A percentile compares a stretch with the other conserved stretches of the same genome.
phyloP scores from a whole-genome alignment of 2,329 filamentous ascomycete genomes.

The Phyllosticta ampelicida region DNA sequence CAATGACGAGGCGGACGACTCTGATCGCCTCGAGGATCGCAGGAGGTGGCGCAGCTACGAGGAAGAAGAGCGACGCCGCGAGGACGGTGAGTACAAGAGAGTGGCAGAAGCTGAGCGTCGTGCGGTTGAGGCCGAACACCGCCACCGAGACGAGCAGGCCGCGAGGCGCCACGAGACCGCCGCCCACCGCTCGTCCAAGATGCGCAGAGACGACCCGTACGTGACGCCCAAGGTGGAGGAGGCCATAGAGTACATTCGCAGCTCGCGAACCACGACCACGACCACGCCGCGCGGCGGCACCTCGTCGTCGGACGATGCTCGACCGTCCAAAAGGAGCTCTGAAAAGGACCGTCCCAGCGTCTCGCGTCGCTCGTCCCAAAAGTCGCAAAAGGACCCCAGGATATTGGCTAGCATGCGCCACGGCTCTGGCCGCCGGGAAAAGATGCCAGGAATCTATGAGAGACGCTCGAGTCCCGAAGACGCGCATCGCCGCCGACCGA shows the following conservation, averaged over 20 bases:
- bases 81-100: conserved; percentile 25
- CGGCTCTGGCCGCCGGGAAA: conserved; percentile 12
- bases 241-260: conserved; percentile 4
- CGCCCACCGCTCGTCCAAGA: conserved; percentile 8
- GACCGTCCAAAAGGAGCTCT: neutral
- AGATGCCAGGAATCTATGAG: conserved; percentile 19
- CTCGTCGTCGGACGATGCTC: neutral
- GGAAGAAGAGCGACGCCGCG: conserved; percentile 29
- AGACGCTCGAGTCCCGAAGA: conserved; percentile 23
- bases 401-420: conserved; percentile 2
- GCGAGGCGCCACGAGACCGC: conserved; percentile 13
- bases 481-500: conserved; percentile 18
- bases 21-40: conserved; percentile 24
- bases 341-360: conserved; percentile 4
- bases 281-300: neutral
- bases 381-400: conserved; percentile 2
- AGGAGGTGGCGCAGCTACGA: conserved; percentile 10
- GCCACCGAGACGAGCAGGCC: conserved; percentile 14
- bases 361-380: conserved; percentile 1
- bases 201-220: neutral
- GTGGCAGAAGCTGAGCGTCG: conserved; percentile 13
- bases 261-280: neutral
- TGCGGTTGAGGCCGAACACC: conserved; percentile 13
- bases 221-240: neutral
- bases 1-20: conserved; percentile 6